These are phyloP conservation scores for Pleurozium schreberi DNA, from an alignment of 225 moss, liverwort and hornwort species.

Conservation along the genomic window DNA sequence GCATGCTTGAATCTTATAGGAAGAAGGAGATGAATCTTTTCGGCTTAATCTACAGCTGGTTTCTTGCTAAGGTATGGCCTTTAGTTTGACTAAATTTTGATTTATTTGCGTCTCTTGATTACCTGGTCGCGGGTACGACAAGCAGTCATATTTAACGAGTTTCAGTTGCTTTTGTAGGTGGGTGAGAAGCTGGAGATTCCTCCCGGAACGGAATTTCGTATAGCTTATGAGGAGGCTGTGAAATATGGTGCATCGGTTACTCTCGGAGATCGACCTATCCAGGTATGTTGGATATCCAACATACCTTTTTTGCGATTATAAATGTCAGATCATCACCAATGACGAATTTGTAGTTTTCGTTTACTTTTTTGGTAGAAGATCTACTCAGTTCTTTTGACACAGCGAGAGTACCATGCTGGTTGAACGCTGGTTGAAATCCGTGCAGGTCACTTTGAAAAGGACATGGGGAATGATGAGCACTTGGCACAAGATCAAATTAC, in stretches of 20 bases:
- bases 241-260: constrained; percentile 45
- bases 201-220: constrained; percentile 72
- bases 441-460: constrained; percentile 47
- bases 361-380: not conserved
- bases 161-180: constrained; percentile 20
- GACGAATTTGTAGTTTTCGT: not conserved
- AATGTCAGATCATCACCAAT: not conserved
- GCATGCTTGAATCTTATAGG: constrained; percentile 45
- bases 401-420: not conserved
- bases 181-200: constrained; percentile 58
- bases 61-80: constrained; percentile 54
- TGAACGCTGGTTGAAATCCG: not conserved
- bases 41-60: constrained; percentile 53
- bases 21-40: constrained; percentile 59
- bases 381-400: not conserved
- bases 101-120: not conserved
- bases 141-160: not conserved
- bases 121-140: not conserved
- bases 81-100: not conserved
- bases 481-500: constrained; percentile 49
- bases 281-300: constrained; percentile 37
- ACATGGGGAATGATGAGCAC: constrained; percentile 63
- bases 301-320: not conserved
- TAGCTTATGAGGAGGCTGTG: constrained; percentile 60
- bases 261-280: constrained; percentile 76